Base-by-base conservation (phyloP, 2,329 filamentous ascomycete species). In the Aureobasidium sp. region DNA sequence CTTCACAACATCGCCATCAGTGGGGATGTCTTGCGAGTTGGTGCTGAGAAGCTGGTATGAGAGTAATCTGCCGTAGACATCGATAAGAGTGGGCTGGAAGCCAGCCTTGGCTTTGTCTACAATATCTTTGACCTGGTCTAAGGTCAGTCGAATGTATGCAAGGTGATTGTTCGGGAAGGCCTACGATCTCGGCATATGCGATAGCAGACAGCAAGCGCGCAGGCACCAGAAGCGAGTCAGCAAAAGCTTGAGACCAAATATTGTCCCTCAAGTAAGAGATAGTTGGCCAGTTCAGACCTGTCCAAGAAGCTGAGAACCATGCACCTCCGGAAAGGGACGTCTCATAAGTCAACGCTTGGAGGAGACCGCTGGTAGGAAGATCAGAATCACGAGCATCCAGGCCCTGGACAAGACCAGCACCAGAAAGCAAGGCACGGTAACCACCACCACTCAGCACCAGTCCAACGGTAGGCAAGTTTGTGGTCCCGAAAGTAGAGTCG, bases 281-380 rank as follows among this genome's bases (percentile, higher is more conserved):
- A 1, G 77, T 79, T 1, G 77, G 76, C 67, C 75, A 79, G 64
- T 79, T 76, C 68, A 79, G 79, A 8, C 76, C 78, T 12, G 74
- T 72, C 20, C 80, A 60, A 2, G 77, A 78, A 3, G 74, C 75
- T 1, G 80, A 66, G n/a, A 81, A 69, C 79, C 78, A 81, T 2
- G 70, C 67, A 43, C 79, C 78, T 29, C 77, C 77, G n/a, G 77
- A 79, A 3, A 81, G 70, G 9, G 75, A 78, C 50, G 74, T 69
- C 46, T 80, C 73, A 64, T 81, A 81, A 3, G 77, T 79, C 12
- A 79, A 53, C 5, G 71, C 74, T 67, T 81, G 78, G 59, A 74
- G 79, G 0, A 81, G 64, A 4, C 78, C 78, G 50, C 71, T 74
- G 8, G 74, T 74, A 47, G 69, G 71, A 6, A 71, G 65, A 47